Conservation (phyloP, 148 eudicot genomes). For the Nepenthes gracilis region DNA sequence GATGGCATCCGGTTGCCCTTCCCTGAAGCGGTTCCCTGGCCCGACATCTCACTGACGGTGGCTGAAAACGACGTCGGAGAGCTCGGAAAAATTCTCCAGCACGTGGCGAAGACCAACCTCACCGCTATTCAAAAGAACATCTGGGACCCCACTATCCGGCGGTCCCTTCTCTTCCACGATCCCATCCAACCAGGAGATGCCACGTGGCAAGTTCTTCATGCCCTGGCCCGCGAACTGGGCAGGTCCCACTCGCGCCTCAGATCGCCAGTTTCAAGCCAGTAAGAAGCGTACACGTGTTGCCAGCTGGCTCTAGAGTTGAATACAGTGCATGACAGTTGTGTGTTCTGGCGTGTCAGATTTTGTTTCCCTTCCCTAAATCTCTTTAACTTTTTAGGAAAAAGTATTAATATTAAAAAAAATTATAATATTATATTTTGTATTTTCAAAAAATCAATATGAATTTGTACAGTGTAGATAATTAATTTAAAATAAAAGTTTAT, state of each 20-base stretch:
- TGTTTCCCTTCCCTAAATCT: too few species aligned
- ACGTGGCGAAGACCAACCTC: conserved; percentile 47
- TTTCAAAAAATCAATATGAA: too few species aligned
- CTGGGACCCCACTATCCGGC: conserved; percentile 27
- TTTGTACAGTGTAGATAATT: too few species aligned
- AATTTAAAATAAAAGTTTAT: too few species aligned
- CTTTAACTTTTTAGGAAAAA: too few species aligned
- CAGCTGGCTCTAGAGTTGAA: too few species aligned
- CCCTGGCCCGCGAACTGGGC: conserved; percentile 23
- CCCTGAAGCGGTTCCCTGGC: conserved; percentile 44
- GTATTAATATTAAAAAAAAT: too few species aligned
- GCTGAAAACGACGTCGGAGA: conserved; percentile 44
- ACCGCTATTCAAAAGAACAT: conserved; percentile 39
- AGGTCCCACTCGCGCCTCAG: neutral
- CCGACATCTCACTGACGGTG: conserved; percentile 58
- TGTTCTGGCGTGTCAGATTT: too few species aligned
- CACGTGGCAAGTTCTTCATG: conserved; percentile 48
- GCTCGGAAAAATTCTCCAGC: conserved; percentile 37
- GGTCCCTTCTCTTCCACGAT: conserved; percentile 47
- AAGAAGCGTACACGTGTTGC: neutral
- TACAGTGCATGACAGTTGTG: too few species aligned
- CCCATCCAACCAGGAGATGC: conserved; percentile 42
- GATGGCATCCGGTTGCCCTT: conserved; percentile 72
- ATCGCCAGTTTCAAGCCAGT: neutral
- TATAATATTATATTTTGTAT: too few species aligned